Base-by-base conservation (phyloP, 1,284 basidiomycete species). In the Naganishia liquefaciens region DNA sequence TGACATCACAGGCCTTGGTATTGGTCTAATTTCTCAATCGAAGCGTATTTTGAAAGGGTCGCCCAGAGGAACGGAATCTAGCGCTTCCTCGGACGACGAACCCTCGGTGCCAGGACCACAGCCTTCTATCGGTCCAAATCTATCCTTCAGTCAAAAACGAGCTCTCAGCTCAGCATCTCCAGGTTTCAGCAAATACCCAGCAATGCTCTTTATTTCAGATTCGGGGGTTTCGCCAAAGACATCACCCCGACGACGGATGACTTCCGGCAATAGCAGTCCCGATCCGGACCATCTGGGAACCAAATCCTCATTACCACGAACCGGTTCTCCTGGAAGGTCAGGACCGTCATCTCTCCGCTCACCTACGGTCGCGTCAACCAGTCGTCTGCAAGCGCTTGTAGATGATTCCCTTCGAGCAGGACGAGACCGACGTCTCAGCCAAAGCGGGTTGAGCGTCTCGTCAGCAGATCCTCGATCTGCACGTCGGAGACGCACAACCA, bases 111-210 rank as follows among this genome's bases (percentile, higher is more conserved):
- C 55, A 17, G 28, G 55, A 19, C 44, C 55, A 39, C 33, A 53
- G 33, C 51, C 30, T 1, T 30, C 19, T 7, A 30, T 53, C 7
- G 51, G 51, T 3, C 11, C 51, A 5, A 23, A 21, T 39, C 27
- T 27, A 13, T 60, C 57, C 23, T 60, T 60, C 17, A 44, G 44
- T 21, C 44, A 49, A 21, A 47, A 58, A 49, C 27, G 55, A 15
- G n/a, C 23, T 10, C 55, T 49, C 3, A 25, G 21, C 11, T 42
- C 46, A 15, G 33, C 46, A 10, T 21, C 39, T 21, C 40, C 57
- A 19, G 57, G 57, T n/a, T 46, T 46, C 11, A 60, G 57, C 27
- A n/a, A 37, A 30, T 60, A 60, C 23, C 57, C 57, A 27, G 57
- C 46, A 23, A 60, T 60, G 57, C 28, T 60, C 2, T 46, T 50